Evolutionary conservation across 2,329 filamentous ascomycete genomes (phyloP).

Genomic region (Bisporella sp.): DNA sequence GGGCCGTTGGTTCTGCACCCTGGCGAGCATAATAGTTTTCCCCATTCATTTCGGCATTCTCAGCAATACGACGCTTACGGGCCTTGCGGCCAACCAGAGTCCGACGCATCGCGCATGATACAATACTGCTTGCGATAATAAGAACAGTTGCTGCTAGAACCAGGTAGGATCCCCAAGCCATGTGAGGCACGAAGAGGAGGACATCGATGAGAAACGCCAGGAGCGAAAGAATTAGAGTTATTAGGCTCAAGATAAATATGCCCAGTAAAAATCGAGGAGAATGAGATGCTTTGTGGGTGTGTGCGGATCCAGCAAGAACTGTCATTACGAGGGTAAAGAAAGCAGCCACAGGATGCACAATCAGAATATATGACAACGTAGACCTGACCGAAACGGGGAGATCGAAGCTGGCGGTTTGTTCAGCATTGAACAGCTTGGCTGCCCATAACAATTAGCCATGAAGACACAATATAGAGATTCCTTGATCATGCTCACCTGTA

Average conservation of each 20-base stretch:
- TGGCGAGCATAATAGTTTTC: constrained; percentile 81
- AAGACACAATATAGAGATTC: too few relatives aligned
- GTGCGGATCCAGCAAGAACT: constrained; percentile 69
- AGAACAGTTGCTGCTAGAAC: constrained; percentile 84
- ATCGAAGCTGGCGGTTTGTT: constrained; percentile 41
- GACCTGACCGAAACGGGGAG: constrained; percentile 45
- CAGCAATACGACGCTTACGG: constrained; percentile 82
- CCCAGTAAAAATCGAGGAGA: constrained; percentile 82
- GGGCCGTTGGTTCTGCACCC: constrained; percentile 27
- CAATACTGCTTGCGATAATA: constrained; percentile 71
- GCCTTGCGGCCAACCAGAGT: constrained; percentile 88
- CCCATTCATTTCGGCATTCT: constrained; percentile 96
- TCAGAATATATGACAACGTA: constrained; percentile 78
- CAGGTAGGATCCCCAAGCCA: constrained; percentile 91
- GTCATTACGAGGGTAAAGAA: constrained; percentile 81
- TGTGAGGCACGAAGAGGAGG: constrained; percentile 85
- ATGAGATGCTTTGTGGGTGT: constrained; percentile 82
- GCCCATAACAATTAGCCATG: background rate
- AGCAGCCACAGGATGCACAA: constrained; percentile 88
- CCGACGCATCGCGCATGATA: constrained; percentile 91
- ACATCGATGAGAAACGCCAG: constrained; percentile 91
- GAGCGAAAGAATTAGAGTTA: constrained; percentile 76
- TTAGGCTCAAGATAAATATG: constrained; percentile 78
- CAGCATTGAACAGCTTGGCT: constrained; percentile 20
- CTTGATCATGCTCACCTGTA: constrained; percentile 50